A percentile compares a stretch with the other conserved stretches of the same genome.
These are phyloP conservation scores for Solanum sitiens DNA, from an alignment of 257 asterid species.

Conservation along the genomic window DNA sequence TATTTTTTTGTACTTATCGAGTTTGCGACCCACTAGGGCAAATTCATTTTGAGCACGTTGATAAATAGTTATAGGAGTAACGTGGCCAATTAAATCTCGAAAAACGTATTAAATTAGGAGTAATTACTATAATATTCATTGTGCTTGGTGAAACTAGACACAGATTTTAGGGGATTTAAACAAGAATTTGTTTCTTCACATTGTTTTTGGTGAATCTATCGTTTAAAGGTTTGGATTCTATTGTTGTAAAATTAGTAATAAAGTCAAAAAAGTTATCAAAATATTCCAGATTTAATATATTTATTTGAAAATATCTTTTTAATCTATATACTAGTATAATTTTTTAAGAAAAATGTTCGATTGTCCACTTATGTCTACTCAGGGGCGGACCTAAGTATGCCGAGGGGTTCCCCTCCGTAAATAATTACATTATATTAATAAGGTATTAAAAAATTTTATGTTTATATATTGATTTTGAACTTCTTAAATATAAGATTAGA, in stretches of 20 bases:
- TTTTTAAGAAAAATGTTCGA: no score
- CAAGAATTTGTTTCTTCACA: neutral
- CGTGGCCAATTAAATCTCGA: neutral
- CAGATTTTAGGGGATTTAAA: neutral
- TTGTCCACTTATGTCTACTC: neutral
- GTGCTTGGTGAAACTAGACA: neutral
- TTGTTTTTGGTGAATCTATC: neutral
- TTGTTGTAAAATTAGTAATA: neutral
- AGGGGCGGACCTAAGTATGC: no score
- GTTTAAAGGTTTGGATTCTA: neutral
- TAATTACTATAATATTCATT: neutral
- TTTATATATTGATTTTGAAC: no score
- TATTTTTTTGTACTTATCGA: neutral
- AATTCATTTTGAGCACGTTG: neutral
- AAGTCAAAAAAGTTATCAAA: no score
- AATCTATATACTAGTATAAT: no score
- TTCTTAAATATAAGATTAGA: no score
- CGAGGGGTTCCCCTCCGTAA: no score
- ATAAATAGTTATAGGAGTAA: neutral
- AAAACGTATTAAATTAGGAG: neutral
- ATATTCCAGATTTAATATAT: no score
- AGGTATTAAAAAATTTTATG: no score
- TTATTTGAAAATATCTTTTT: no score
- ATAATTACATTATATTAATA: no score
- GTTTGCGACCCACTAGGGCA: neutral